These are phyloP conservation scores for Leishmania guyanensis DNA, from an alignment of 208 protist genomes.

Conservation along the genomic window DNA sequence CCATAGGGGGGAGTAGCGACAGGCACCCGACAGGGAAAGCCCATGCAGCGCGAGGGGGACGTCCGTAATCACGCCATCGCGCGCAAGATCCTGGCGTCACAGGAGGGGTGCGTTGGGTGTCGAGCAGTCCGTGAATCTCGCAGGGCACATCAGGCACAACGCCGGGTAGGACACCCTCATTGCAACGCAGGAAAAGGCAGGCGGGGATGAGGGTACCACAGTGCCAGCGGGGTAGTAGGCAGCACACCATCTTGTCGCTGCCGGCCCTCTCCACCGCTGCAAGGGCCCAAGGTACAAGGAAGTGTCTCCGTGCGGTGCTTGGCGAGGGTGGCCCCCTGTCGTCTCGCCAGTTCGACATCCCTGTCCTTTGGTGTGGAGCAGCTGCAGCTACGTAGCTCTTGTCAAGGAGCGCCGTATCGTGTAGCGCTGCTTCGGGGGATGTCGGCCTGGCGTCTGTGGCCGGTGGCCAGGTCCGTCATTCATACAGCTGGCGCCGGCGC, in stretches of 20 bases:
- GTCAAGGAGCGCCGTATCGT: not conserved
- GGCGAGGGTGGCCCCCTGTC: not conserved
- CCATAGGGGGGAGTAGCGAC: not conserved
- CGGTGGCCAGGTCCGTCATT: not conserved
- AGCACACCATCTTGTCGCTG: not conserved
- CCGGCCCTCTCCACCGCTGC: not conserved
- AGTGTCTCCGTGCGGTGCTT: not conserved
- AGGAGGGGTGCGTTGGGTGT: not conserved
- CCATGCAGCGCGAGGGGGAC: not conserved
- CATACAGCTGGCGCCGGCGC: not conserved
- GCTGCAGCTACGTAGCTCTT: not conserved
- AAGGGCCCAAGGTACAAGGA: not conserved
- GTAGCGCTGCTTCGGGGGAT: not conserved
- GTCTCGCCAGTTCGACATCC: not conserved
- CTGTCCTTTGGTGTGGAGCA: not conserved
- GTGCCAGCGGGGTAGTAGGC: not conserved
- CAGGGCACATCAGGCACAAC: not conserved
- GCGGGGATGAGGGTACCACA: not conserved
- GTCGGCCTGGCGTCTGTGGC: not conserved
- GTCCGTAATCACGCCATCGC: not conserved
- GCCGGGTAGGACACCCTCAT: too few relatives aligned
- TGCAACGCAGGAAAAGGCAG: not conserved
- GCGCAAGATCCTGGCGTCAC: not conserved
- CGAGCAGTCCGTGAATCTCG: not conserved
- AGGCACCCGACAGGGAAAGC: not conserved